Evolutionary conservation across 2,329 filamentous ascomycete genomes (phyloP).

Genomic region (Myotisia sp.): DNA sequence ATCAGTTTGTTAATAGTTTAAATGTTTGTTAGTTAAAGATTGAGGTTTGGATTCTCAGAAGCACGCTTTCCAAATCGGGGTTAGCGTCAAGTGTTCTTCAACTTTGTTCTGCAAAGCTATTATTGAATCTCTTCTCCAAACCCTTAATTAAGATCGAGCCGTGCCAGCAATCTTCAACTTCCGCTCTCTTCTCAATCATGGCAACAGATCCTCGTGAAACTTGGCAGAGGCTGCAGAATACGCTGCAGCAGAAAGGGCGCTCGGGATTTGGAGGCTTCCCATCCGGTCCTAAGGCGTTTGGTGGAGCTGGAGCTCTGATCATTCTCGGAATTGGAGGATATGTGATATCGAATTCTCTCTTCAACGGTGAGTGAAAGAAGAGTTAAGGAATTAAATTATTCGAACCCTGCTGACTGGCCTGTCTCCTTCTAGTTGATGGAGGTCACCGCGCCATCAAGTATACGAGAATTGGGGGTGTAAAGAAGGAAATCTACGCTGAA

Average conservation of each 20-base stretch:
- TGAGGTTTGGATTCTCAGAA: background rate
- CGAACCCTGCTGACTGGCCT: constrained; percentile 9
- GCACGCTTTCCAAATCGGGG: constrained; percentile 8
- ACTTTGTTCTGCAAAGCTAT: no score
- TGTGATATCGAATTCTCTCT: constrained; percentile 44
- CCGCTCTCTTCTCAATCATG: background rate
- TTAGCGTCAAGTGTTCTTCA: constrained; percentile 6
- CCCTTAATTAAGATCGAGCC: constrained; percentile 4
- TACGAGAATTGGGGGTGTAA: constrained; percentile 77
- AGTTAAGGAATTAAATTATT: constrained; percentile 5
- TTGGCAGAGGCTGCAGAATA: constrained; percentile 51
- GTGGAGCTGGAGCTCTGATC: constrained; percentile 41
- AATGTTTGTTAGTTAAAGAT: constrained; percentile 2
- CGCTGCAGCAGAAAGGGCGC: constrained; percentile 40
- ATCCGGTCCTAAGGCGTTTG: constrained; percentile 39
- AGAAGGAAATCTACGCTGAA: constrained; percentile 93
- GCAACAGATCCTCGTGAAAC: constrained; percentile 46
- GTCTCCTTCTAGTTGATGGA: constrained; percentile 61
- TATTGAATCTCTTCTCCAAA: constrained; percentile 13
- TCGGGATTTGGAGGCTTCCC: constrained; percentile 39
- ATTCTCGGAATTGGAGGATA: constrained; percentile 36
- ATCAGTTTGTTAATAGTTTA: no score
- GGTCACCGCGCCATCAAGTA: constrained; percentile 99
- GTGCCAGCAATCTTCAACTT: background rate
- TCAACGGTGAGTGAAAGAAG: constrained; percentile 42